Evolutionary conservation across 306 rosid genomes (phyloP).

Genomic region (Vachellia collinsii): DNA sequence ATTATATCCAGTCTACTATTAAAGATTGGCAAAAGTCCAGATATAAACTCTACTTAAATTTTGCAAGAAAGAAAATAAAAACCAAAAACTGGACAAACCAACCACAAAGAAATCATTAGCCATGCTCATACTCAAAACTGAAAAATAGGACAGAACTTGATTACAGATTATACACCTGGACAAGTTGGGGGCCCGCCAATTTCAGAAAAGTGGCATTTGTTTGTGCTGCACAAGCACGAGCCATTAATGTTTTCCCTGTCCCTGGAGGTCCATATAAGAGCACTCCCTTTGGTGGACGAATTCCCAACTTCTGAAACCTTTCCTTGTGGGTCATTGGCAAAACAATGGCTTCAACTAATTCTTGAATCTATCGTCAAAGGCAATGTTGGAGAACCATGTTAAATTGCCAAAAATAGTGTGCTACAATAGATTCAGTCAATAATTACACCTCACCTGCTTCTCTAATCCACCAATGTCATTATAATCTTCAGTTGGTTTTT

Average conservation of each 20-base stretch:
- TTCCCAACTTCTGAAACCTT: constrained; percentile 88
- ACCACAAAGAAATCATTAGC: constrained; percentile 4
- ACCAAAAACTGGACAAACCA: neutral
- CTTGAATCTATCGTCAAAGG: constrained; percentile 71
- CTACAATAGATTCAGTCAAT: neutral
- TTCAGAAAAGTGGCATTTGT: constrained; percentile 94
- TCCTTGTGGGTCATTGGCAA: constrained; percentile 98
- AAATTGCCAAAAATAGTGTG: neutral
- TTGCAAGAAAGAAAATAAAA: neutral
- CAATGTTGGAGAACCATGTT: constrained; percentile 14
- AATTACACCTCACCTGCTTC: constrained; percentile 65
- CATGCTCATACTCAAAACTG: constrained; percentile 1
- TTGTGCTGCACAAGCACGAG: constrained; percentile 98
- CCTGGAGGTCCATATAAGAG: constrained; percentile 99
- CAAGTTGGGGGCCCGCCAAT: constrained; percentile 95
- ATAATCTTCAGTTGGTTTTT: constrained; percentile 94
- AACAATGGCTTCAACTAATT: constrained; percentile 95
- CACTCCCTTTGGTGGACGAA: constrained; percentile 98
- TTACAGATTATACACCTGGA: constrained; percentile 66
- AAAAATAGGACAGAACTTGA: neutral
- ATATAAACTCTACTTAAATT: neutral
- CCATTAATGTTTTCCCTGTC: constrained; percentile 98
- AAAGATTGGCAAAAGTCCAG: neutral
- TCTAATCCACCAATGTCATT: constrained; percentile 93
- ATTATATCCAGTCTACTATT: neutral